Base-by-base conservation (phyloP, 306 rosid genomes). In the Ochetophila trinervis region DNA sequence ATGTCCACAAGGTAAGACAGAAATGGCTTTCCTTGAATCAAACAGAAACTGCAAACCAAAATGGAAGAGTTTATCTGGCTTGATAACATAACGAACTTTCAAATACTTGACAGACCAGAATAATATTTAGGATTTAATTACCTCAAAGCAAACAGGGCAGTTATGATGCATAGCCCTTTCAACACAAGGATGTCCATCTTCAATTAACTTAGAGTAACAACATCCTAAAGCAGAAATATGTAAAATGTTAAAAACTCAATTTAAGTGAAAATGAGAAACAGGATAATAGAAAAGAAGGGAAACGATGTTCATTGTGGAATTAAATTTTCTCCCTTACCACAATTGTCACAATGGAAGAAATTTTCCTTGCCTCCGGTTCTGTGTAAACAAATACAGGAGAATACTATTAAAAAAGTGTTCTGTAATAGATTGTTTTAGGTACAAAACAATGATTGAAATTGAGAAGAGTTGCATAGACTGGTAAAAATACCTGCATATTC, bases 91-190 rank as follows among this genome's bases (percentile, higher is more conserved):
- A 1, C 3, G 3, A 40, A 9, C 12, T 40, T 40, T 40, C 12
- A 9, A 40, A 40, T 10, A 10, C 45, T 40, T 40, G 8, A 40
- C 2, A 6, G 20, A 22, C 35, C 23, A 24, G 52, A 20, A 6
- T 15, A 48, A n/a, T 47, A 8, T 22, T 30, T 45, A 49, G 17
- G 27, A 44, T 42, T 44, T 24, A 45, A n/a, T 14, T 75, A 79
- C 96, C 96, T 89, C 94, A 73, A 83, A 80, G 66, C 96, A 89
- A 77, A 89, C 80, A 44, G 94, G 89, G 66, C 96, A 89, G 71
- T 89, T 79, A 15, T 82, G 86, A 79, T 89, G 96, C 91, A 83
- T 86, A 56, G 94, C 94, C 68, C 76, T 68, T 74, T 89, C 96
- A 15, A 86, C 78, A 60, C 96, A 86, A 5, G 19, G 80, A 48